Percentiles rank a stretch among this genome's conserved stretches.
phyloP scores from a whole-genome alignment of 768 basidiomycete species.

The Xerocomellus amylosporus region DNA sequence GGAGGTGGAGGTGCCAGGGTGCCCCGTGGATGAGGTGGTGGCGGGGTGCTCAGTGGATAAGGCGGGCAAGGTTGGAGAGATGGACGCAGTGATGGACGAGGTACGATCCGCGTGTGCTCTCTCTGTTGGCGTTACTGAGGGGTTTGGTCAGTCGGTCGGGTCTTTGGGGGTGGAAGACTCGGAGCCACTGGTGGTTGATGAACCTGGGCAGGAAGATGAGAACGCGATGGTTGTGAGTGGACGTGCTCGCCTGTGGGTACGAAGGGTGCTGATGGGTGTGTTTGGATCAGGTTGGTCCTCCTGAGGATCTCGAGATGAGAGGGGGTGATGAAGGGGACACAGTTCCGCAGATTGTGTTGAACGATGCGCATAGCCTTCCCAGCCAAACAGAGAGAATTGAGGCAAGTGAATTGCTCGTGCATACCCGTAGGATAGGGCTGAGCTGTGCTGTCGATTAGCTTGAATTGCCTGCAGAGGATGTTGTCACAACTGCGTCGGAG shows the following conservation, averaged over 20 bases:
- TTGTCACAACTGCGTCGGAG: not conserved
- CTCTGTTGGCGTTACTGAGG: constrained; percentile 1
- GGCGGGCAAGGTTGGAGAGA: not conserved
- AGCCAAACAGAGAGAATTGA: not conserved
- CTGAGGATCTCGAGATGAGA: not conserved
- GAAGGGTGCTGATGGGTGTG: not conserved
- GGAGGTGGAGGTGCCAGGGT: not conserved
- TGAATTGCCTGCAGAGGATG: too few relatives aligned
- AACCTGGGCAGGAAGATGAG: not conserved
- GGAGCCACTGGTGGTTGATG: not conserved
- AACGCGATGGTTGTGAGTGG: constrained; percentile 7
- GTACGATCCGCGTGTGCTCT: not conserved
- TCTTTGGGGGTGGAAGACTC: not conserved
- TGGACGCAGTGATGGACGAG: constrained; percentile 7
- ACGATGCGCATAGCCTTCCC: not conserved
- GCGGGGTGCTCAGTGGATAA: not conserved
- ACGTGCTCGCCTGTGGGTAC: not conserved
- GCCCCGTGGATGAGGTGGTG: not conserved
- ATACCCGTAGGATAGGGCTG: not conserved
- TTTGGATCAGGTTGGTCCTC: not conserved
- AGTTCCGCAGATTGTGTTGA: not conserved
- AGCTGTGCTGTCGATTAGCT: not conserved
- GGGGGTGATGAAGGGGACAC: not conserved
- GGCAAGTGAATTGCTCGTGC: not conserved
- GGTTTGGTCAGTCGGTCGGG: not conserved